These are phyloP conservation scores for Cutaneotrichosporon sp. DNA, from an alignment of 1,284 basidiomycete species.

Conservation along the genomic window DNA sequence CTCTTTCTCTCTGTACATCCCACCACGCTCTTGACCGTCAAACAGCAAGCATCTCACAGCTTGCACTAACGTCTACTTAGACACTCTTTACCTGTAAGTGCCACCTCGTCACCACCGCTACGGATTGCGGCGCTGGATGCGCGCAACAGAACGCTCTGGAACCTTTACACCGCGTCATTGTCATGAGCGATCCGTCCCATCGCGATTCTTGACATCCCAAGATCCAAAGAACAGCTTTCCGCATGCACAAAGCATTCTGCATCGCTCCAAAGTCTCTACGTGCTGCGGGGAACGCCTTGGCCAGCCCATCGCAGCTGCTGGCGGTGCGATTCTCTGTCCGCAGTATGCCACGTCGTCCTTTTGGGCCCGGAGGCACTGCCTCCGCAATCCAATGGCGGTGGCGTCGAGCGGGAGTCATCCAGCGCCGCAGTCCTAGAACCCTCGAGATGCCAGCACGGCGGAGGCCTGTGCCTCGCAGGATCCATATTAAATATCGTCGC, in stretches of 20 bases:
- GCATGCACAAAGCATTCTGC: not conserved
- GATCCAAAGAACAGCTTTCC: not conserved
- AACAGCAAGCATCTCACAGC: slow-evolving; percentile 10
- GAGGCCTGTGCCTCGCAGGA: slow-evolving; percentile 7
- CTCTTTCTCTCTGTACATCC: slow-evolving; percentile 14
- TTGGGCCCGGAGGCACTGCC: slow-evolving; percentile 1
- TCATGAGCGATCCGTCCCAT: not conserved
- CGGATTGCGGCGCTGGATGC: not conserved
- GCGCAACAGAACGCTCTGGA: not conserved
- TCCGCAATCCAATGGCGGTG: not conserved
- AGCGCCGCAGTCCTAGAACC: not conserved
- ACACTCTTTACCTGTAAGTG: slow-evolving; percentile 11
- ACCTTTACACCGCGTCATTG: not conserved
- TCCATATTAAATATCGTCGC: not conserved
- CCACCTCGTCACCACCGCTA: not conserved
- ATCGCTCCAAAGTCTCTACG: not conserved
- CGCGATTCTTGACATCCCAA: not conserved
- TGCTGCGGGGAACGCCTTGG: not conserved
- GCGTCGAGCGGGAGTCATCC: not conserved
- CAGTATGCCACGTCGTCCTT: slow-evolving; percentile 9
- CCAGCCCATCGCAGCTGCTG: not conserved
- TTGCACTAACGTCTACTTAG: slow-evolving; percentile 6
- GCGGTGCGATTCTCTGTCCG: slow-evolving; percentile 1
- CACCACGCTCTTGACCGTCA: not conserved
- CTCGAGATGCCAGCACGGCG: not conserved